phyloP scores from a whole-genome alignment of 805 yeast genomes.

The Zygotorulaspora danielsina region DNA sequence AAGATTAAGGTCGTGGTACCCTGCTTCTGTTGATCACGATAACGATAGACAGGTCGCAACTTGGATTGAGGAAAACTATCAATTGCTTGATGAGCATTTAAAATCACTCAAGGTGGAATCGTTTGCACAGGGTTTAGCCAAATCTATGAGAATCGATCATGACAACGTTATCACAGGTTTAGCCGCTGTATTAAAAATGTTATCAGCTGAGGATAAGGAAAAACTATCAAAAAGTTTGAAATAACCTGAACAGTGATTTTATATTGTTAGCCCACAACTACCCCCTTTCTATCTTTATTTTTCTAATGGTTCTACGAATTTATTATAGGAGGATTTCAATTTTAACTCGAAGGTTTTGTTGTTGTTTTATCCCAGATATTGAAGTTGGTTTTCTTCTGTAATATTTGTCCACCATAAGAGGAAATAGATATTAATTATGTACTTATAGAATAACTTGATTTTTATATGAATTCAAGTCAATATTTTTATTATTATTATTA shows the following conservation, averaged over 20 bases:
- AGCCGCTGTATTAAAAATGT: constrained; percentile 48
- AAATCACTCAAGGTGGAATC: constrained; percentile 63
- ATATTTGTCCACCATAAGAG: not conserved
- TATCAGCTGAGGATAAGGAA: constrained; percentile 53
- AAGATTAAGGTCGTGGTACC: constrained; percentile 83
- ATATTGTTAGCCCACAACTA: constrained; percentile 1
- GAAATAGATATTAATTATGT: not conserved
- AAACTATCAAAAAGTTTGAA: constrained; percentile 38
- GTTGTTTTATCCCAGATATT: constrained; percentile 9
- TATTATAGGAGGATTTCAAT: not conserved
- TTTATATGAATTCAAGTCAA: too few relatives aligned
- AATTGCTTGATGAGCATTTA: constrained; percentile 53
- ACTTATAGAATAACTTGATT: not conserved
- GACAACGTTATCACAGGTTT: constrained; percentile 51
- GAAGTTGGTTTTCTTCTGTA: not conserved
- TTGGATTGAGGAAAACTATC: constrained; percentile 81
- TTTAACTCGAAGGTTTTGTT: constrained; percentile 8
- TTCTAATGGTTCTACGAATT: not conserved
- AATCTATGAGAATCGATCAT: constrained; percentile 52
- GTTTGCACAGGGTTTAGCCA: constrained; percentile 60
- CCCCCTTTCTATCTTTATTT: not conserved
- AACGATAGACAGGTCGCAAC: constrained; percentile 74
- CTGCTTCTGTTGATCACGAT: constrained; percentile 60
- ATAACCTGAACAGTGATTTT: too few relatives aligned
- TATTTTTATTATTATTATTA: too few relatives aligned